phyloP scores from a whole-genome alignment of 2,329 filamentous ascomycete genomes.

The Penicillium sp. region DNA sequence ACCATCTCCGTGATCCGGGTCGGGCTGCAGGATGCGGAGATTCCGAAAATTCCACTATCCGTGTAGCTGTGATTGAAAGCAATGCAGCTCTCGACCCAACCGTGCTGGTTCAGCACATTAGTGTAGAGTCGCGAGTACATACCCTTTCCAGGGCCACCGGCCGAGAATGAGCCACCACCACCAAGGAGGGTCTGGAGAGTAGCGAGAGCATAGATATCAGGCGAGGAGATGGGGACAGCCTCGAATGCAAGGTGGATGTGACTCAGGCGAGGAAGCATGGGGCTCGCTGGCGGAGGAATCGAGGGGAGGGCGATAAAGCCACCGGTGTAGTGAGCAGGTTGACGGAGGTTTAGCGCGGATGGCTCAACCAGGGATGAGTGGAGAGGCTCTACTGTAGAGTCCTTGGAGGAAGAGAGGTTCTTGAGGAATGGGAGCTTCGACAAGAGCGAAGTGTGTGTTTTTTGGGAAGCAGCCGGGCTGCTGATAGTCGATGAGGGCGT shows the following conservation, averaged over 20 bases:
- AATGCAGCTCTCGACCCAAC: slow-evolving; percentile 93
- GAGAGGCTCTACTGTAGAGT: slow-evolving; percentile 57
- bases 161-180: slow-evolving; percentile 93
- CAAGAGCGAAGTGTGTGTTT: slow-evolving; percentile 62
- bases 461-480: slow-evolving; percentile 37
- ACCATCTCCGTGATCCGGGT: slow-evolving; percentile 78
- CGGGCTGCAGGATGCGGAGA: slow-evolving; percentile 80
- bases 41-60: slow-evolving; percentile 92
- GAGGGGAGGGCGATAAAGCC: slow-evolving; percentile 84
- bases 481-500: slow-evolving; percentile 41
- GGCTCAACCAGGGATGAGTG: slow-evolving; percentile 47
- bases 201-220: slow-evolving; percentile 93
- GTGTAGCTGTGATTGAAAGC: slow-evolving; percentile 98
- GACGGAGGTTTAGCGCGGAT: slow-evolving; percentile 56
- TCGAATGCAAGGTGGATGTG: slow-evolving; percentile 97
- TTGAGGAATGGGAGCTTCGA: slow-evolving; percentile 89
- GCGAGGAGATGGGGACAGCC: slow-evolving; percentile 81
- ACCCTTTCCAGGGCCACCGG: slow-evolving; percentile 93
- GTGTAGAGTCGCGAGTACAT: slow-evolving; percentile 99
- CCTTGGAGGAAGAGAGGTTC: slow-evolving; percentile 70
- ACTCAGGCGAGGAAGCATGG: slow-evolving; percentile 74
- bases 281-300: slow-evolving; percentile 73
- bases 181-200: slow-evolving; percentile 94
- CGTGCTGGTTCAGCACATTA: slow-evolving; percentile 94
- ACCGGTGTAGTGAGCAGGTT: slow-evolving; percentile 81